A percentile compares a stretch with the other conserved stretches of the same genome.
These are phyloP conservation scores for Lagenidium giganteum DNA, from an alignment of 352 stramenopile genomes.

Conservation along the genomic window DNA sequence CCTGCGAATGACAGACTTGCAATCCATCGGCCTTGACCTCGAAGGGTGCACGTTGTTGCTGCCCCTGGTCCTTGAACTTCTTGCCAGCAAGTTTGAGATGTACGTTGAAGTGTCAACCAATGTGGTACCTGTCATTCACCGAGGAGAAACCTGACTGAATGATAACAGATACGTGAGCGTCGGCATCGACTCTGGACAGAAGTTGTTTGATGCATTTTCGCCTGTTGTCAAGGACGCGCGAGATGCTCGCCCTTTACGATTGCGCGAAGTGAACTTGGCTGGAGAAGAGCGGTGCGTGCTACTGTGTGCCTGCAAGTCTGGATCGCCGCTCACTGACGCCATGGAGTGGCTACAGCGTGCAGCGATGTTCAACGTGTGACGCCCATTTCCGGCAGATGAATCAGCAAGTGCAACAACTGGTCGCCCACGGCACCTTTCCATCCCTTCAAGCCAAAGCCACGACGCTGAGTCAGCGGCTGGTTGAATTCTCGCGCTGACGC, in stretches of 20 bases:
- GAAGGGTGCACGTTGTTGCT: conserved; percentile 72
- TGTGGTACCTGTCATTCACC: not conserved
- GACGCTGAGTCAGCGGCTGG: no score
- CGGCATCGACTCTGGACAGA: conserved; percentile 47
- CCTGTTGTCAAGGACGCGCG: conserved; percentile 63
- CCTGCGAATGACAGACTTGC: conserved; percentile 54
- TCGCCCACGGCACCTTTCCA: conserved; percentile 21
- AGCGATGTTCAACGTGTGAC: conserved; percentile 62
- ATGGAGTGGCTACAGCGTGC: conserved; percentile 20
- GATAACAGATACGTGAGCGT: conserved; percentile 47
- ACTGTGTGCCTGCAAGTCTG: not conserved
- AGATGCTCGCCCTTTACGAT: conserved; percentile 40
- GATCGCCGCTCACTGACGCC: conserved; percentile 1
- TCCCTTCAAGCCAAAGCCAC: conserved; percentile 49
- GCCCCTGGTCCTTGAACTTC: conserved; percentile 65
- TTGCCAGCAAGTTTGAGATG: conserved; percentile 62
- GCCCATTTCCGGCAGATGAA: conserved; percentile 67
- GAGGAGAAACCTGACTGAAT: not conserved
- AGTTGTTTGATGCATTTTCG: conserved; percentile 71
- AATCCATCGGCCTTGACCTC: conserved; percentile 59
- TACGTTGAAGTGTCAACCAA: conserved; percentile 17
- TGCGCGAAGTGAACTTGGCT: conserved; percentile 61
- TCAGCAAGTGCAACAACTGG: conserved; percentile 28
- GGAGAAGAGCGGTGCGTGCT: conserved; percentile 56
- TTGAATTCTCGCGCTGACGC: no score